Conservation (phyloP, 202 grass and related monocot species). For the Bolboschoenoplectus hybrid region DNA sequence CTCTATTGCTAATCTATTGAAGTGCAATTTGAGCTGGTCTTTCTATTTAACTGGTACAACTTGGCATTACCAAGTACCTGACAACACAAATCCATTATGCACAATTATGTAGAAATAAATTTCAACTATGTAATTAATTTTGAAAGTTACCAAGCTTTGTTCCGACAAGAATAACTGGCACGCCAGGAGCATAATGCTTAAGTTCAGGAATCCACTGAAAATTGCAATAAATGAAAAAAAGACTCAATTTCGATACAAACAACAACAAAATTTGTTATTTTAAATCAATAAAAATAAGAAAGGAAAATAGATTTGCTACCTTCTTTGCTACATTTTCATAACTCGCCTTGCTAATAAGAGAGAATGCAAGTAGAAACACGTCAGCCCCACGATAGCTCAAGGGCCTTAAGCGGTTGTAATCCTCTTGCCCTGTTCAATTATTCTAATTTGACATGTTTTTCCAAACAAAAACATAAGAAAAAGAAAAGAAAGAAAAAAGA, state of each 20-base stretch:
- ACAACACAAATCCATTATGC: constrained; percentile 6
- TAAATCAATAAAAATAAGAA: background rate
- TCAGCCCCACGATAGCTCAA: constrained; percentile 79
- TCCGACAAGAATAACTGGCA: constrained; percentile 91
- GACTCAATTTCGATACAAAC: constrained; percentile 37
- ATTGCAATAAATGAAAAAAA: constrained; percentile 20
- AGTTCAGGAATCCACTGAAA: constrained; percentile 91
- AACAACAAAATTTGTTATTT: constrained; percentile 7
- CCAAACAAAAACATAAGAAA: constrained; percentile 15
- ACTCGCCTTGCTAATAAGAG: constrained; percentile 72
- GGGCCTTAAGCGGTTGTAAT: constrained; percentile 79
- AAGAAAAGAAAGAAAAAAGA: background rate
- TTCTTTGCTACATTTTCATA: constrained; percentile 85
- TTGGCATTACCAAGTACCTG: background rate
- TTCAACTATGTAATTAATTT: background rate
- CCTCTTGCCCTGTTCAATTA: constrained; percentile 67
- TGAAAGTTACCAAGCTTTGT: constrained; percentile 76
- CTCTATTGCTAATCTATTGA: background rate
- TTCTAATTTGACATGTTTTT: background rate
- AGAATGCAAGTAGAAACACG: constrained; percentile 81
- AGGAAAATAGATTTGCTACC: constrained; percentile 32
- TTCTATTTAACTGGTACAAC: constrained; percentile 4
- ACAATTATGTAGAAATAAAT: background rate
- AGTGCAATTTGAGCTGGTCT: background rate
- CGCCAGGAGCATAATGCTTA: constrained; percentile 81